Evolutionary conservation across 306 rosid genomes (phyloP).

Genomic region (Cercis canadensis): DNA sequence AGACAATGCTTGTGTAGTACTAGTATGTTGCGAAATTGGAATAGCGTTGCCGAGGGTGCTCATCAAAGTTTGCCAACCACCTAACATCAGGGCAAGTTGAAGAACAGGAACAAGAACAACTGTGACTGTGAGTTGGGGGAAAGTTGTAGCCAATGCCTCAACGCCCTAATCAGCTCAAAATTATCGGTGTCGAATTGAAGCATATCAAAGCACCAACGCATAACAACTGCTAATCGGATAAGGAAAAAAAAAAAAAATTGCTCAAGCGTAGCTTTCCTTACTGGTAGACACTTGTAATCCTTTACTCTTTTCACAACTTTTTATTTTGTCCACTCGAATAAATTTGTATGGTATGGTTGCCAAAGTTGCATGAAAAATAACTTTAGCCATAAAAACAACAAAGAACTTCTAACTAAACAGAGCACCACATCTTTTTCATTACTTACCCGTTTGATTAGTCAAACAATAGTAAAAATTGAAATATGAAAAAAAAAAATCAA

Average conservation of each 20-base stretch:
- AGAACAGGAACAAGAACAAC: slow-evolving; percentile 14
- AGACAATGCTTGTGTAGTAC: not conserved
- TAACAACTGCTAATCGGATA: slow-evolving; percentile 6
- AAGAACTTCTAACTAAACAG: too few species aligned
- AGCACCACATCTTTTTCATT: too few species aligned
- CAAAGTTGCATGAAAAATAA: too few species aligned
- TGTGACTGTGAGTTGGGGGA: not conserved
- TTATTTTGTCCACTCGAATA: too few species aligned
- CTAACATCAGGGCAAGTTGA: slow-evolving; percentile 47
- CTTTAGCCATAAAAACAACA: too few species aligned
- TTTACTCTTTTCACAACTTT: too few species aligned
- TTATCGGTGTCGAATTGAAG: too few species aligned
- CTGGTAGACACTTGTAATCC: too few species aligned
- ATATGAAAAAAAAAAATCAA: too few species aligned
- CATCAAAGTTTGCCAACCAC: slow-evolving; percentile 20
- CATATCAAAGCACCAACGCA: not conserved
- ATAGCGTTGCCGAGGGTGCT: slow-evolving; percentile 22
- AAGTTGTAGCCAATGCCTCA: not conserved
- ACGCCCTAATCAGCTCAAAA: not conserved
- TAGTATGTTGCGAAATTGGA: slow-evolving; percentile 20
- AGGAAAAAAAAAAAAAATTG: not conserved
- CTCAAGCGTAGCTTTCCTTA: not conserved
- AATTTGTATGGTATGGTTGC: too few species aligned
- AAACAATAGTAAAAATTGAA: too few species aligned
- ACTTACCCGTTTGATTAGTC: too few species aligned